Conservation (phyloP, 305 asterid genomes). For the Solanum aculeatissimum region DNA sequence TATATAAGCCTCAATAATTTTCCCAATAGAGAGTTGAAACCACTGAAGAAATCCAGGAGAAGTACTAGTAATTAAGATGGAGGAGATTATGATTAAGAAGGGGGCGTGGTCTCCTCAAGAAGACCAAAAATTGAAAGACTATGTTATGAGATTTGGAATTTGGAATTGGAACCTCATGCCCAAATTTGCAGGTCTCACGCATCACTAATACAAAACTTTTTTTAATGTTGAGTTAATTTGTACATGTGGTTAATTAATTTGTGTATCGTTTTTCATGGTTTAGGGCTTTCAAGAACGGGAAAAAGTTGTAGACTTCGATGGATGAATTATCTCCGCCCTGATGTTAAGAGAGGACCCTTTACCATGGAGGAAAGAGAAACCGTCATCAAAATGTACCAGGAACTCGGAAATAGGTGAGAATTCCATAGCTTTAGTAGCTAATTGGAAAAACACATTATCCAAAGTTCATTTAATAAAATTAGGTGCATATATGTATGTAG, state of each 20-base stretch:
- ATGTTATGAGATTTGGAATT: neutral
- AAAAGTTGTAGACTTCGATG: slow-evolving; percentile 75
- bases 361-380: slow-evolving; percentile 27
- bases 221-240: neutral
- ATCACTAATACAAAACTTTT: neutral
- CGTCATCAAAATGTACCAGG: neutral
- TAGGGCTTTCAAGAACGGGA: slow-evolving; percentile 56
- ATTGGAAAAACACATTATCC: neutral
- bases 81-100: neutral
- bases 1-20: neutral
- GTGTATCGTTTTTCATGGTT: neutral
- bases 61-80: neutral
- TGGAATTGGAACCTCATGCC: slow-evolving; percentile 6
- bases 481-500: neutral
- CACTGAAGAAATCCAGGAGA: neutral
- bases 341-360: slow-evolving; percentile 49
- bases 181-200: neutral
- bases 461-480: neutral
- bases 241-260: neutral
- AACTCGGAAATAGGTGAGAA: neutral
- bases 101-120: slow-evolving; percentile 1
- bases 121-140: neutral
- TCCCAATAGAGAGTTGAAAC: neutral
- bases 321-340: slow-evolving; percentile 66
- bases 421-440: neutral